These are phyloP conservation scores for Naganishia onofrii DNA, from an alignment of 768 basidiomycete genomes.

Conservation along the genomic window DNA sequence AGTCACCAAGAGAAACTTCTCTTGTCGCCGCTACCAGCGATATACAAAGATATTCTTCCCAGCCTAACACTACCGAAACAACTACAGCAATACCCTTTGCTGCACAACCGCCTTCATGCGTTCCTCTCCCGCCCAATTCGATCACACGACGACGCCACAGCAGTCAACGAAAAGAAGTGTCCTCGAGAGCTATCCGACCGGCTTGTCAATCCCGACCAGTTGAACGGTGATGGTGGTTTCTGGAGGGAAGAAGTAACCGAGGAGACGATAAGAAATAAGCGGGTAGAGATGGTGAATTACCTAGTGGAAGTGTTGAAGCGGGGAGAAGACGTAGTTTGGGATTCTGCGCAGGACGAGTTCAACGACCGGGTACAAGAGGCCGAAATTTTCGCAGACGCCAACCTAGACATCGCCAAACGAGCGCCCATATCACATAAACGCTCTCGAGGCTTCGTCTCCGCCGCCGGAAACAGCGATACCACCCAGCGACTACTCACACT, in stretches of 20 bases:
- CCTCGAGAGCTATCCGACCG: conserved; percentile 44
- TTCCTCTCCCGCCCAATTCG: conserved; percentile 49
- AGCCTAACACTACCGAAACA: neutral
- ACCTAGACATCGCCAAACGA: conserved; percentile 3
- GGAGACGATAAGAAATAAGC: conserved; percentile 40
- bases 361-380: conserved; percentile 13
- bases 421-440: neutral
- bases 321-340: conserved; percentile 39
- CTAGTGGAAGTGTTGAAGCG: conserved; percentile 39
- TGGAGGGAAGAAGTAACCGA: conserved; percentile 45
- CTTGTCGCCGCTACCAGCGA: neutral
- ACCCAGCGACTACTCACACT: conserved; percentile 48
- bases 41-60: neutral
- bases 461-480: conserved; percentile 55
- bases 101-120: conserved; percentile 33
- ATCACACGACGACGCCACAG: conserved; percentile 30
- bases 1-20: neutral
- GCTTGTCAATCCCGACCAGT: conserved; percentile 54
- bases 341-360: conserved; percentile 21
- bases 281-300: conserved; percentile 45
- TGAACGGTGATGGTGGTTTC: conserved; percentile 45
- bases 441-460: conserved; percentile 52
- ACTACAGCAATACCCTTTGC: conserved; percentile 6
- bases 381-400: neutral
- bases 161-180: conserved; percentile 42